Evolutionary conservation across 2,329 filamentous ascomycete species (phyloP).

Genomic region (Trichoderma atrobrunneum): DNA sequence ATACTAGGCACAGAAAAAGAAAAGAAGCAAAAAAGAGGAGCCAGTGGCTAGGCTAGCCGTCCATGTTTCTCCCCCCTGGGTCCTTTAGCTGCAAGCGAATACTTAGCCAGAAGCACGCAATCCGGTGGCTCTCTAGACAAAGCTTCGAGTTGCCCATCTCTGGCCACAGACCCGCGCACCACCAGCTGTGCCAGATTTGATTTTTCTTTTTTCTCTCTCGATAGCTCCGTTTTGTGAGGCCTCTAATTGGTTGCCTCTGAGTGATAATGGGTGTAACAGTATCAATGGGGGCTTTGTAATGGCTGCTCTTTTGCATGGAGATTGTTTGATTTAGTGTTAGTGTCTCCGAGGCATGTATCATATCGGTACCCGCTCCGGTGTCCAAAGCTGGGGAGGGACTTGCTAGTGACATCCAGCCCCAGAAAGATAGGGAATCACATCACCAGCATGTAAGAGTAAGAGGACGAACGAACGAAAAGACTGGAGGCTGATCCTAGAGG

Average conservation of each 20-base stretch:
- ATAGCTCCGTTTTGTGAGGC: not conserved
- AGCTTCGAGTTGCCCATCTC: constrained; percentile 11
- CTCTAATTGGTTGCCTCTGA: not conserved
- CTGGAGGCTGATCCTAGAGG: constrained; percentile 2
- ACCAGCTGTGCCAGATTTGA: not conserved
- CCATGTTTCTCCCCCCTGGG: not conserved
- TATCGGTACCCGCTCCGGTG: constrained; percentile 1
- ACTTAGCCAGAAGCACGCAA: constrained; percentile 38
- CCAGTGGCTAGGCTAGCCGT: not conserved
- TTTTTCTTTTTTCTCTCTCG: not conserved
- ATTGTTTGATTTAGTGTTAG: not conserved
- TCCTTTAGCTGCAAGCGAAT: constrained; percentile 15
- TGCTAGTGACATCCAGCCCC: not conserved
- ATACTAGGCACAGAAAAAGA: not conserved
- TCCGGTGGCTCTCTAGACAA: constrained; percentile 28
- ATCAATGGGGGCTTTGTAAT: not conserved
- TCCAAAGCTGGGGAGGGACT: not conserved
- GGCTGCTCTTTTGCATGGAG: not conserved
- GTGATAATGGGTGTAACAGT: not conserved
- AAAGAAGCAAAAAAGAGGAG: constrained; percentile 4
- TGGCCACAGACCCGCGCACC: not conserved
- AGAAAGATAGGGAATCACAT: not conserved
- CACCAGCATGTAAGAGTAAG: not conserved
- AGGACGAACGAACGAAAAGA: not conserved
- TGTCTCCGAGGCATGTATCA: not conserved